Percentiles rank a stretch among this genome's conserved stretches.
phyloP scores from a whole-genome alignment of 805 yeast species.

The Osmozyma mogii region DNA sequence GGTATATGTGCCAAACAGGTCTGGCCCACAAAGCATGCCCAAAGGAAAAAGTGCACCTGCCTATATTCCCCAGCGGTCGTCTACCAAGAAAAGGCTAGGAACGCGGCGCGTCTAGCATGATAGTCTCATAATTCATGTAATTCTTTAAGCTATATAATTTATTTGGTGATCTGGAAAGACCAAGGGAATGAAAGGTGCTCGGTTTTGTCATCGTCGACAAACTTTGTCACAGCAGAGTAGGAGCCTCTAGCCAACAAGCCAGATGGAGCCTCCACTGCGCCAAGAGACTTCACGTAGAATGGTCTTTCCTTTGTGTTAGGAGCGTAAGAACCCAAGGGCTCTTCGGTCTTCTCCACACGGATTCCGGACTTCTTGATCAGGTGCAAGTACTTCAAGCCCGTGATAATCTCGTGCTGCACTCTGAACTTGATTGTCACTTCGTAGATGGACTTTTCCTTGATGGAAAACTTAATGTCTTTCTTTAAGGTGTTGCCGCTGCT shows the following conservation, averaged over 20 bases:
- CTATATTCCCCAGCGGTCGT: too few species aligned
- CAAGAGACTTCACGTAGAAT: conserved; percentile 50
- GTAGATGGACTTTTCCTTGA: conserved; percentile 73
- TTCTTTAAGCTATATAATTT: too few species aligned
- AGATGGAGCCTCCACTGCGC: conserved; percentile 78
- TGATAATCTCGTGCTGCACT: conserved; percentile 83
- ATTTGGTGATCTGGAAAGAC: conserved; percentile 76
- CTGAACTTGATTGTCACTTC: conserved; percentile 68
- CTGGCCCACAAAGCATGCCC: too few species aligned
- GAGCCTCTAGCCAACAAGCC: conserved; percentile 85
- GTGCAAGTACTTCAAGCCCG: conserved; percentile 83
- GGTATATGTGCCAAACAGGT: too few species aligned
- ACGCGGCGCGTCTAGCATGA: too few species aligned
- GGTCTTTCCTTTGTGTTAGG: conserved; percentile 82
- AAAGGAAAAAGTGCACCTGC: too few species aligned
- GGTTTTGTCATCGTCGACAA: conserved; percentile 78
- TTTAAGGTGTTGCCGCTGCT: conserved; percentile 45
- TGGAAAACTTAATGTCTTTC: conserved; percentile 59
- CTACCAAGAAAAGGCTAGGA: too few species aligned
- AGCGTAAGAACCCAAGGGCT: conserved; percentile 85
- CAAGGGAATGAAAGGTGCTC: conserved; percentile 72
- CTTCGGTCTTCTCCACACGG: conserved; percentile 77
- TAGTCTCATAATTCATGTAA: too few species aligned
- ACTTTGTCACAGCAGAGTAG: conserved; percentile 73
- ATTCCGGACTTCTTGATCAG: conserved; percentile 82